Conservation (phyloP, 2,329 filamentous ascomycete genomes). For the Aspergillus fumigatiaffinis region DNA sequence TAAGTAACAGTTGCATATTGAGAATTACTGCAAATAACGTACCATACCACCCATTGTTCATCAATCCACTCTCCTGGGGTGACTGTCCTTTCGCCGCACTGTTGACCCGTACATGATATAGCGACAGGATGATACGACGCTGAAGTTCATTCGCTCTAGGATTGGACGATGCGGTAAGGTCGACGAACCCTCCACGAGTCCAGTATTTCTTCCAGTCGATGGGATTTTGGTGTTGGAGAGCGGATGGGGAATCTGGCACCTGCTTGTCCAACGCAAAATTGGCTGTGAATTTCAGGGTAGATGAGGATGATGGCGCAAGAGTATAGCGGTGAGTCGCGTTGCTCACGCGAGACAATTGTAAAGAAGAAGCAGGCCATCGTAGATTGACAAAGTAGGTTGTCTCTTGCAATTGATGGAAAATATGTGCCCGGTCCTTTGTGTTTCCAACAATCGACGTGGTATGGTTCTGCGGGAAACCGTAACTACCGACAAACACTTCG, state of each 20-base stretch:
- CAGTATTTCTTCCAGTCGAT: slow-evolving; percentile 11
- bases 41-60: slow-evolving; percentile 18
- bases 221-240: background rate
- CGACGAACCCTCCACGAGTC: slow-evolving; percentile 10
- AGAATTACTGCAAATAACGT: background rate
- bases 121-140: slow-evolving; percentile 13
- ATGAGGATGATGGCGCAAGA: background rate
- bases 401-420: slow-evolving; percentile 10
- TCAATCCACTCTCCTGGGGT: slow-evolving; percentile 13
- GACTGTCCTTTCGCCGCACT: slow-evolving; percentile 12
- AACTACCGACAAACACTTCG: slow-evolving; percentile 11
- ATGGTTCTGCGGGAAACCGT: slow-evolving; percentile 10
- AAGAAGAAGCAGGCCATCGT: slow-evolving; percentile 6
- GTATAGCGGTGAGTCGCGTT: slow-evolving; percentile 9
- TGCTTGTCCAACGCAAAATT: slow-evolving; percentile 3
- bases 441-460: background rate
- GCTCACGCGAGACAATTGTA: background rate
- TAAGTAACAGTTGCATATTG: background rate
- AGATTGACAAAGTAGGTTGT: slow-evolving; percentile 9
- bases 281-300: slow-evolving; percentile 6
- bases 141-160: slow-evolving; percentile 11
- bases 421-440: background rate
- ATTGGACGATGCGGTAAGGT: slow-evolving; percentile 8
- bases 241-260: background rate
- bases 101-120: slow-evolving; percentile 13